Evolutionary conservation across 2,329 filamentous ascomycete species (phyloP).

Genomic region (Sarocladium kiliense): DNA sequence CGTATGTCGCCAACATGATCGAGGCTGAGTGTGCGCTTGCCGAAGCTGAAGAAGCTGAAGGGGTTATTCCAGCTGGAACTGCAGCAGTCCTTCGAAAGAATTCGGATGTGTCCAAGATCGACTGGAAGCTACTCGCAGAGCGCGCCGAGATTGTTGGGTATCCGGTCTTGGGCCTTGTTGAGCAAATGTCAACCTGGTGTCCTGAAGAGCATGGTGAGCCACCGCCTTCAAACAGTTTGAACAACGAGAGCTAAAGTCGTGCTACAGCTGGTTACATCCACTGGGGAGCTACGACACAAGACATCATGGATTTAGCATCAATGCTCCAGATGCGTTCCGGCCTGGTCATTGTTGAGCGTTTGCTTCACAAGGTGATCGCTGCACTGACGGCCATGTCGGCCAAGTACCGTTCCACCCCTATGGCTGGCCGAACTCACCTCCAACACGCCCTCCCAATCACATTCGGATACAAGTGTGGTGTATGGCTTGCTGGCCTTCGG

Average conservation of each 20-base stretch:
- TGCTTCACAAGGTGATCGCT: conserved; percentile 35
- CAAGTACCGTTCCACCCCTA: conserved; percentile 45
- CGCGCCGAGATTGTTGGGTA: no score
- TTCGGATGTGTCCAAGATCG: no score
- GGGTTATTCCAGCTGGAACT: conserved; percentile 37
- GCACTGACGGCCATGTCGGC: conserved; percentile 36
- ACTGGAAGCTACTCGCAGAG: no score
- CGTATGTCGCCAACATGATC: conserved; percentile 43
- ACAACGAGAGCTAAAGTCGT: no score
- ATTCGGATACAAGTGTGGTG: conserved; percentile 53
- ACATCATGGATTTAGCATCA: conserved; percentile 61
- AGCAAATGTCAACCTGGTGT: no score
- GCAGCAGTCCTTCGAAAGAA: conserved; percentile 31
- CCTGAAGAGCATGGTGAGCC: no score
- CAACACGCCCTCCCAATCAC: conserved; percentile 53
- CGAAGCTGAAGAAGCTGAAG: conserved; percentile 41
- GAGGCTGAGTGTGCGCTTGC: conserved; percentile 48
- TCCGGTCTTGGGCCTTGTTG: no score
- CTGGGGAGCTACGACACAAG: conserved; percentile 55
- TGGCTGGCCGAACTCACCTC: conserved; percentile 53
- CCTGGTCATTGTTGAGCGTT: conserved; percentile 39
- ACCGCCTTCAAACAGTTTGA: no score
- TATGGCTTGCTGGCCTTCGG: conserved; percentile 45
- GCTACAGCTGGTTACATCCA: no score
- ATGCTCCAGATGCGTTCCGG: no score